Conservation (phyloP, 2,329 filamentous ascomycete species). For the Botryotinia globosa region DNA sequence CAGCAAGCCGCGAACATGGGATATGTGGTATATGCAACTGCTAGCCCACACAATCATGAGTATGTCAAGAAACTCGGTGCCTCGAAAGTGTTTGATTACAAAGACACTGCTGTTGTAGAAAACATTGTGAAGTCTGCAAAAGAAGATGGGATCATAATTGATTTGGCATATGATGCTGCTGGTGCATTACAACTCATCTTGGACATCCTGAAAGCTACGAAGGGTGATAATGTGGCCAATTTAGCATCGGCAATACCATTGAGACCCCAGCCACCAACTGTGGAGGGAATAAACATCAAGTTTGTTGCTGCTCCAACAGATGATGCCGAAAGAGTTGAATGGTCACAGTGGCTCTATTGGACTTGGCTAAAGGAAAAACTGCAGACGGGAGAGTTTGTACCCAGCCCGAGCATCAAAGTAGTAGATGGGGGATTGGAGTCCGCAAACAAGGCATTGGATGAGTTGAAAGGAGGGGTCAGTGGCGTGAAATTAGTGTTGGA, state of each 20-base stretch:
- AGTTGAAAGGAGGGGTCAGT: slow-evolving; percentile 43
- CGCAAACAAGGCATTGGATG: slow-evolving; percentile 41
- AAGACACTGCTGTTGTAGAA: slow-evolving; percentile 23
- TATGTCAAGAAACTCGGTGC: slow-evolving; percentile 28
- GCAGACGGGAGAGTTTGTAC: slow-evolving; percentile 28
- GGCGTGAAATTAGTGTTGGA: slow-evolving; percentile 42
- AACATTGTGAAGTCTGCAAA: slow-evolving; percentile 35
- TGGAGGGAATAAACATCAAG: slow-evolving; percentile 7
- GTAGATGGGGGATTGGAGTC: slow-evolving; percentile 41
- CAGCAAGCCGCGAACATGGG: slow-evolving; percentile 44
- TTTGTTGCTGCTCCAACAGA: slow-evolving; percentile 49
- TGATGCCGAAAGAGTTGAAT: slow-evolving; percentile 41
- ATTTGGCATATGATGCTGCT: slow-evolving; percentile 19
- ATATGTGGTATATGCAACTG: slow-evolving; percentile 42
- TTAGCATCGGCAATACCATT: slow-evolving; percentile 54
- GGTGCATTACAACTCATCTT: slow-evolving; percentile 40
- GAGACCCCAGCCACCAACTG: slow-evolving; percentile 43
- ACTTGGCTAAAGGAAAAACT: slow-evolving; percentile 36
- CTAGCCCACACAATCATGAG: slow-evolving; percentile 28
- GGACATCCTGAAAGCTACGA: slow-evolving; percentile 53
- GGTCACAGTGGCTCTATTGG: background rate
- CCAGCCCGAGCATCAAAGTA: slow-evolving; percentile 42
- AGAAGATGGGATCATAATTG: slow-evolving; percentile 14
- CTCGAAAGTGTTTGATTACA: slow-evolving; percentile 28
- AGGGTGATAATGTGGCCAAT: slow-evolving; percentile 46